These are phyloP conservation scores for Xylariaceae sp. DNA, from an alignment of 2,329 filamentous ascomycete genomes.

Conservation along the genomic window DNA sequence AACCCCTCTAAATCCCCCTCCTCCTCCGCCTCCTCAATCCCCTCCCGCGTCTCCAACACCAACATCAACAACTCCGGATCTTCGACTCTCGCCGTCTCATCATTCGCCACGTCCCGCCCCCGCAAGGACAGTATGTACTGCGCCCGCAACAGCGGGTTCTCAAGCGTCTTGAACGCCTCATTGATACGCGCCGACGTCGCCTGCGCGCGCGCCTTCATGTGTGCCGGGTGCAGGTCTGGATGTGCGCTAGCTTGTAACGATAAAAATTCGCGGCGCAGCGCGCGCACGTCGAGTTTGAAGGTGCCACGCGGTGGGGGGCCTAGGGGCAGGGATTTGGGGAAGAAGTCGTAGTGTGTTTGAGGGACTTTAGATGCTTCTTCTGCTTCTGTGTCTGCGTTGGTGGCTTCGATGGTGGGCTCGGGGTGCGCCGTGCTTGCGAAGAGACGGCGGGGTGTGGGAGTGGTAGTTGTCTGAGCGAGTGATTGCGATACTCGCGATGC, in stretches of 20 bases:
- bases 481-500: not conserved
- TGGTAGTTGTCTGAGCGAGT: not conserved
- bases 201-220: conserved; percentile 60
- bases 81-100: conserved; percentile 68
- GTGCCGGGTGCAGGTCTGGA: conserved; percentile 59
- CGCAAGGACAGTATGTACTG: conserved; percentile 74
- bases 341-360: conserved; percentile 77
- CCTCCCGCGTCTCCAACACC: conserved; percentile 74
- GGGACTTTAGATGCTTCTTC: conserved; percentile 8
- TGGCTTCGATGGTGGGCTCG: not conserved
- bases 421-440: not conserved
- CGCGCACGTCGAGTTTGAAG: conserved; percentile 66
- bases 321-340: conserved; percentile 68
- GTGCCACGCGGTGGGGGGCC: conserved; percentile 73
- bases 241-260: conserved; percentile 72
- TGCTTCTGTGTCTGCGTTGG: not conserved
- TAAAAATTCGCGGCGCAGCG: conserved; percentile 80
- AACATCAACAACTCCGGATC: conserved; percentile 66
- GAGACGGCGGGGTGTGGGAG: not conserved
- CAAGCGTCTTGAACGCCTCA: conserved; percentile 82
- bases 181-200: conserved; percentile 80
- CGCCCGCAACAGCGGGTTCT: conserved; percentile 72
- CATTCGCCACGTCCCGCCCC: conserved; percentile 71
- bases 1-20: conserved; percentile 61
- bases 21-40: conserved; percentile 62